Conservation (phyloP, 768 basidiomycete genomes). For the Auricularia cornea region DNA sequence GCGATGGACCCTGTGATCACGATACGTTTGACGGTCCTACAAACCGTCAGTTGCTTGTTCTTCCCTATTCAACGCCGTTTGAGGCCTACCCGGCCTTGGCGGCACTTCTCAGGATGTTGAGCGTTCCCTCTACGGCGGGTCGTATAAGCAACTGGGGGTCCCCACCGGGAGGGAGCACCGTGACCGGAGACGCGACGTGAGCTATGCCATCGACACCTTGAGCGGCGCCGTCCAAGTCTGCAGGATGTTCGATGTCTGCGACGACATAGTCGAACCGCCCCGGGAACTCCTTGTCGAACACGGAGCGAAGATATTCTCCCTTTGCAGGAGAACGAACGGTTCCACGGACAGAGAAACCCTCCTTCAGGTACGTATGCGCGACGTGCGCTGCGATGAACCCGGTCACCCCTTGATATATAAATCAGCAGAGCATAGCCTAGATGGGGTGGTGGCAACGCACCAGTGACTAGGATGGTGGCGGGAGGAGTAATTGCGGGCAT, state of each 20-base stretch:
- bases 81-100: conserved; percentile 8
- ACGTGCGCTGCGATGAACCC: too few species aligned
- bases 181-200: neutral
- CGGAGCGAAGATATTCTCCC: conserved; percentile 23
- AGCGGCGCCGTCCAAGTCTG: conserved; percentile 9
- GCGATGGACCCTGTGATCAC: conserved; percentile 28
- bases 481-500: too few species aligned
- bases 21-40: conserved; percentile 19
- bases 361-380: conserved; percentile 11
- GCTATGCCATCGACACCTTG: neutral
- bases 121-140: conserved; percentile 28
- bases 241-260: conserved; percentile 23
- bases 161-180: neutral
- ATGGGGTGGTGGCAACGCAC: too few species aligned
- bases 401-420: too few species aligned
- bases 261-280: conserved; percentile 26
- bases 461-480: too few species aligned
- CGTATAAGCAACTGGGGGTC: conserved; percentile 20
- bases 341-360: conserved; percentile 27
- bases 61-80: neutral
- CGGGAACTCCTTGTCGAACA: conserved; percentile 10
- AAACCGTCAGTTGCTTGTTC: too few species aligned
- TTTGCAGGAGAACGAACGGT: conserved; percentile 27
- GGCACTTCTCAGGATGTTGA: conserved; percentile 20
- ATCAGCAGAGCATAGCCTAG: too few species aligned